Evolutionary conservation across 2,329 filamentous ascomycete species (phyloP).

Genomic region (Scedosporium aurantiacum): DNA sequence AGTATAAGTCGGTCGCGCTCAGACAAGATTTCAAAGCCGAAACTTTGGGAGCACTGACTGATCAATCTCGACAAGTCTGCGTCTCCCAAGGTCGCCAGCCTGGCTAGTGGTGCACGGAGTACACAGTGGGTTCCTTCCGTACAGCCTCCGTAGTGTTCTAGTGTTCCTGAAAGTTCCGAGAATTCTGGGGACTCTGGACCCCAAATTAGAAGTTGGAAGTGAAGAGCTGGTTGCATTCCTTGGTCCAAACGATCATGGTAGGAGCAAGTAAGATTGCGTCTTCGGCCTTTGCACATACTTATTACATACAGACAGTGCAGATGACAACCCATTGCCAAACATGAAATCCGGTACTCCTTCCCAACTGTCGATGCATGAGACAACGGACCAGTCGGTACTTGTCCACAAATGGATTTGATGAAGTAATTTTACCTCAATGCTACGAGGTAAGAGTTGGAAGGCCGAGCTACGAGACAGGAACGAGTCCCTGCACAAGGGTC

Average conservation of each 20-base stretch:
- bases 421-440: background rate
- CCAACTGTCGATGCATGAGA: background rate
- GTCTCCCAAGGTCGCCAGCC: background rate
- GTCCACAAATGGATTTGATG: background rate
- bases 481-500: too few species aligned
- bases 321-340: too few species aligned
- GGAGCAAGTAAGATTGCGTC: background rate
- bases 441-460: too few species aligned
- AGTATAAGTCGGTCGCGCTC: too few species aligned
- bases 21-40: too few species aligned
- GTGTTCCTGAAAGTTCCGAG: constrained; percentile 2
- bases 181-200: background rate
- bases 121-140: background rate
- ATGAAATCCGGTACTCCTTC: too few species aligned
- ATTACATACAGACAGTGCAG: background rate
- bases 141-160: background rate
- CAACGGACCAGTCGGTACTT: background rate
- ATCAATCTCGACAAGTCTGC: too few species aligned
- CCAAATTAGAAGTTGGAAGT: background rate
- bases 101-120: background rate
- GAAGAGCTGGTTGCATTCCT: background rate
- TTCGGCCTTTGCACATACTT: background rate
- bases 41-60: background rate
- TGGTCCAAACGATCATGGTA: background rate
- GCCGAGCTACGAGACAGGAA: too few species aligned